These are phyloP conservation scores for Sarocladium kiliense DNA, from an alignment of 2,329 filamentous ascomycete genomes.

Conservation along the genomic window DNA sequence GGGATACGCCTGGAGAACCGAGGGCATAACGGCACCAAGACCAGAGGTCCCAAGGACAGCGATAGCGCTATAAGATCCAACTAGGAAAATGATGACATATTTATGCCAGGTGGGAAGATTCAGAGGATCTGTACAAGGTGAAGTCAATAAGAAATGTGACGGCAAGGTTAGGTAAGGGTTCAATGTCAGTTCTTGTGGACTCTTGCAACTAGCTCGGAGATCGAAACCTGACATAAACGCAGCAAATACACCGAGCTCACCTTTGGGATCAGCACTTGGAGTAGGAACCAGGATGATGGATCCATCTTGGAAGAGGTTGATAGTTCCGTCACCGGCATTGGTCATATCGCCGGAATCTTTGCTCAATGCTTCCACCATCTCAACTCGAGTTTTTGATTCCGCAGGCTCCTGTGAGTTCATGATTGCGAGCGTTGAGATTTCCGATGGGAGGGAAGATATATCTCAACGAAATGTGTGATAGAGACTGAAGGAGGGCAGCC, in stretches of 20 bases:
- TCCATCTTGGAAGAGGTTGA: constrained; percentile 8
- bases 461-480: too few relatives aligned
- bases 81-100: constrained; percentile 16
- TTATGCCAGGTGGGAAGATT: constrained; percentile 22
- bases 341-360: not conserved
- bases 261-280: constrained; percentile 17
- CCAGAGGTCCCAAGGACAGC: constrained; percentile 12
- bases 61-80: constrained; percentile 16
- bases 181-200: too few relatives aligned
- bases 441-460: too few relatives aligned
- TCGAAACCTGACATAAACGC: too few relatives aligned
- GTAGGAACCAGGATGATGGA: constrained; percentile 18
- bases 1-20: constrained; percentile 16
- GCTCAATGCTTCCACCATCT: not conserved
- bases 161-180: too few relatives aligned
- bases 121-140: constrained; percentile 21
- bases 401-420: not conserved
- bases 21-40: constrained; percentile 8
- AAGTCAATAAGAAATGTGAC: too few relatives aligned
- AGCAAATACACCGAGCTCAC: constrained; percentile 10
- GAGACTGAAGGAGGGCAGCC: too few relatives aligned
- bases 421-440: too few relatives aligned
- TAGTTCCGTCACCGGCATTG: constrained; percentile 8
- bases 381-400: not conserved
- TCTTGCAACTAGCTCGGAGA: too few relatives aligned